Evolutionary conservation across 805 yeast genomes (phyloP).

Genomic region (Candida sanyiensis): DNA sequence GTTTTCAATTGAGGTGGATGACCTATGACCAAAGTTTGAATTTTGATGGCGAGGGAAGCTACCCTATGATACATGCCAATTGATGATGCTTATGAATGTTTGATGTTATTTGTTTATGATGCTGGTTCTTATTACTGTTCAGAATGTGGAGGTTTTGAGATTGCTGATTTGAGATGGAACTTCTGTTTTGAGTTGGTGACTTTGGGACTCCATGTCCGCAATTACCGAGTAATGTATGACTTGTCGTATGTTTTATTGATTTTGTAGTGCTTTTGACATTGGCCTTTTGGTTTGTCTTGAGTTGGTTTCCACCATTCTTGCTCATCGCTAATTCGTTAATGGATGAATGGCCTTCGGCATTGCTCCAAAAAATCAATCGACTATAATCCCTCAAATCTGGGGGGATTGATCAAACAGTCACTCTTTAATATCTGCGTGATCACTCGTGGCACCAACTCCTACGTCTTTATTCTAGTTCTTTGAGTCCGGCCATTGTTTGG

Average conservation of each 20-base stretch:
- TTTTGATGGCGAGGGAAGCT: neutral
- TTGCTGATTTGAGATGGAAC: slow-evolving; percentile 3
- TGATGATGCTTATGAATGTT: slow-evolving; percentile 4
- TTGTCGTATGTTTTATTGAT: slow-evolving; percentile 17
- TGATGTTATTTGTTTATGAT: slow-evolving; percentile 7
- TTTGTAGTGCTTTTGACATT: no score
- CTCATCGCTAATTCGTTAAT: no score
- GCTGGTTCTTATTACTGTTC: slow-evolving; percentile 14
- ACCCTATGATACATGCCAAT: neutral
- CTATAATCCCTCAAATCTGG: no score
- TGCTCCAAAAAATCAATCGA: no score
- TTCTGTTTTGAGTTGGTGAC: slow-evolving; percentile 3
- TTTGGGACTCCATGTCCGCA: slow-evolving; percentile 7
- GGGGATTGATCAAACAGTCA: no score
- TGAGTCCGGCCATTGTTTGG: no score
- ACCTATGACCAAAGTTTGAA: neutral
- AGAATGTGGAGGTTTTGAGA: neutral
- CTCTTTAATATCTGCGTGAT: no score
- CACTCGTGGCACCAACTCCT: no score
- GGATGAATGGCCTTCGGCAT: no score
- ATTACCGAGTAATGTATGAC: slow-evolving; percentile 15
- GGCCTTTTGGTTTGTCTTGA: no score
- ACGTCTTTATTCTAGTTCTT: no score
- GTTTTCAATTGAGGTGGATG: slow-evolving; percentile 1
- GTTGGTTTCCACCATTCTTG: no score